phyloP scores from a whole-genome alignment of 2,329 filamentous ascomycete species.

The Ambrosiella xylebori region DNA sequence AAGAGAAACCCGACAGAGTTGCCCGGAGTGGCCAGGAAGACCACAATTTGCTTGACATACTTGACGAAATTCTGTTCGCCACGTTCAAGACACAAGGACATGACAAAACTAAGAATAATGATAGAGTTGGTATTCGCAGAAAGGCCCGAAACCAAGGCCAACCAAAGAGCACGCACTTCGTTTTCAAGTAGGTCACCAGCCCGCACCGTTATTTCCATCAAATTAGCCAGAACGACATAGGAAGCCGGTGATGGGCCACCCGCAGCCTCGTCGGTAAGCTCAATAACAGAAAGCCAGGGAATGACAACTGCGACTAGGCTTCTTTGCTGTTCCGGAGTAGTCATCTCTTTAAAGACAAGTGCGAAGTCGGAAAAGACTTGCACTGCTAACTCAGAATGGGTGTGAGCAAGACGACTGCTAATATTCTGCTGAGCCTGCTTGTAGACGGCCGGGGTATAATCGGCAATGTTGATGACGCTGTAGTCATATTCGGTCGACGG shows the following conservation, averaged over 20 bases:
- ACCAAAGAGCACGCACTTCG: conserved; percentile 94
- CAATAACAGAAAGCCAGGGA: conserved; percentile 90
- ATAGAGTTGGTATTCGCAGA: conserved; percentile 78
- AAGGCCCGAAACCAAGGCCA: conserved; percentile 82
- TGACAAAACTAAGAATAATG: conserved; percentile 89
- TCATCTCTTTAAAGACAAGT: conserved; percentile 72
- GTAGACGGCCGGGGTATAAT: conserved; percentile 96
- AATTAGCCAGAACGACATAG: conserved; percentile 84
- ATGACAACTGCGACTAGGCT: conserved; percentile 90
- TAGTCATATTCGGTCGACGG: neutral
- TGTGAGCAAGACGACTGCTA: conserved; percentile 72
- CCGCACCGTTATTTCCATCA: conserved; percentile 91
- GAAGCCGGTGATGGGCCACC: conserved; percentile 81
- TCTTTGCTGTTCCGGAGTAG: conserved; percentile 59
- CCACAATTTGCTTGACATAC: conserved; percentile 94
- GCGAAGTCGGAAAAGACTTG: conserved; percentile 94
- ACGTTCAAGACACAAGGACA: conserved; percentile 77
- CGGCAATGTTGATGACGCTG: conserved; percentile 70
- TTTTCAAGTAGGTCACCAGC: conserved; percentile 52
- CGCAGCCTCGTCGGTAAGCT: conserved; percentile 79
- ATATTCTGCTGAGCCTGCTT: conserved; percentile 96
- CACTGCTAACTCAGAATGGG: conserved; percentile 79
- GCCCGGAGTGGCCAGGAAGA: conserved; percentile 60
- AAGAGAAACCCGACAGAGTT: conserved; percentile 91
- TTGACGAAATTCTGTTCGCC: conserved; percentile 97